Evolutionary conservation across 306 rosid species (phyloP), one percentile per base, ranked within the genome.

Genomic region (Fagus crenata): DNA sequence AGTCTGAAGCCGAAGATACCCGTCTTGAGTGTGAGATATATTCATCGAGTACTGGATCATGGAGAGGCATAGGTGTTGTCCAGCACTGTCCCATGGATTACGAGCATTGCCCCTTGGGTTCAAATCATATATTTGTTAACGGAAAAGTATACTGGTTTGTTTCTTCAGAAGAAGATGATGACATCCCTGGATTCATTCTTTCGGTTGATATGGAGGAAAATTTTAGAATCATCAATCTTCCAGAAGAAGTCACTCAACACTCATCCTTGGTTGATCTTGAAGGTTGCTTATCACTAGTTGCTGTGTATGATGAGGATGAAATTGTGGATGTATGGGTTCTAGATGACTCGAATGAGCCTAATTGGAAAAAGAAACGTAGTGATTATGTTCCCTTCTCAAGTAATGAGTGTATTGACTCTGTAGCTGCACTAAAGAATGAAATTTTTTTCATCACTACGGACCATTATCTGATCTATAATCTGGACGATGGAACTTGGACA

Each of bases 141-240:
- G 75, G 71, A 41, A 74, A 78, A 53, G 69, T 70, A 43, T 78
- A 78, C 67, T 83, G 86, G 86, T 78, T 83, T 61, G 22, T 83
- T 18, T 63, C 80, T 43, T 61, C 53, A 14, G 69, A 69, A 61
- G 82, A 75, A 39, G 77, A 78, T 58, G 53, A 5, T 36, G 7
- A 54, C 6, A 56, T 18, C 40, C 69, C 80, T 60, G 77, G 73
- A 28, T 60, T 55, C 37, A 35, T 83, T 74, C 73, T 83, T 2
- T 65, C 73, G 13, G 76, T 83, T 61, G 86, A 78, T 35, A 75
- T 49, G 36, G 74, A 69, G 63, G 77, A 75, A 1, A 71, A 60
- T 12, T 78, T 78, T 36, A 49, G 15, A 69, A 17, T 41, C 2
- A 61, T 83, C 4, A 35, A 55, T 28, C 79, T 74, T 36, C 86